These are phyloP conservation scores for Lachnellula arida DNA, from an alignment of 2,329 filamentous ascomycete species.

Conservation along the genomic window DNA sequence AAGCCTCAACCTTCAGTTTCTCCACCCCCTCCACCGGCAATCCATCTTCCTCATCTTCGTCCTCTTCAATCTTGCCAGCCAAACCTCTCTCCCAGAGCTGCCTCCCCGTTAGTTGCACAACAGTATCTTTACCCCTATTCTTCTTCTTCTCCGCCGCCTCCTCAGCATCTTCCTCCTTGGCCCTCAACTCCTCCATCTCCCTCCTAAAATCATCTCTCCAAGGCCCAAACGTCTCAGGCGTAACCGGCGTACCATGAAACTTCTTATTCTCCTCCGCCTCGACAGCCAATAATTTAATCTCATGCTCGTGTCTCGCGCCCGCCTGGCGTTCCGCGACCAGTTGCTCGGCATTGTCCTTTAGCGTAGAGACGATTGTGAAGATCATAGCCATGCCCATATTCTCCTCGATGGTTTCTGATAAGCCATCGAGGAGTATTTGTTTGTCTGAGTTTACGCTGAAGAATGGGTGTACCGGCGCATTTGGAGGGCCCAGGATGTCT, in stretches of 20 bases:
- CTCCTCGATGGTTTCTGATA: conserved; percentile 77
- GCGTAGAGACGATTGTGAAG: conserved; percentile 78
- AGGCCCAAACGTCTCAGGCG: conserved; percentile 73
- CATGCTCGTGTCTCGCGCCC: conserved; percentile 52
- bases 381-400: conserved; percentile 98
- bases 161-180: conserved; percentile 66
- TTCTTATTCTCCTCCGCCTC: conserved; percentile 95
- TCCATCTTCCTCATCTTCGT: conserved; percentile 58
- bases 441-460: conserved; percentile 82
- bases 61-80: conserved; percentile 61
- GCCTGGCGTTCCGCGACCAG: conserved; percentile 71
- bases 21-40: conserved; percentile 56
- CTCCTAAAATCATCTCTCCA: conserved; percentile 75
- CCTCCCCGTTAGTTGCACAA: conserved; percentile 63
- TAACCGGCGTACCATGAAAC: conserved; percentile 88
- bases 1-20: conserved; percentile 64
- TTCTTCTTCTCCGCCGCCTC: conserved; percentile 79
- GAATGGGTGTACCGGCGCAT: conserved; percentile 62
- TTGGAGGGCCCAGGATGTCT: conserved; percentile 70
- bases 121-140: conserved; percentile 68
- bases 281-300: conserved; percentile 51
- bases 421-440: conserved; percentile 61
- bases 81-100: conserved; percentile 77
- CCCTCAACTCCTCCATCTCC: conserved; percentile 74
- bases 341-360: conserved; percentile 89